phyloP scores from a whole-genome alignment of 148 eudicot genomes.

The Nepenthes mirabilis region DNA sequence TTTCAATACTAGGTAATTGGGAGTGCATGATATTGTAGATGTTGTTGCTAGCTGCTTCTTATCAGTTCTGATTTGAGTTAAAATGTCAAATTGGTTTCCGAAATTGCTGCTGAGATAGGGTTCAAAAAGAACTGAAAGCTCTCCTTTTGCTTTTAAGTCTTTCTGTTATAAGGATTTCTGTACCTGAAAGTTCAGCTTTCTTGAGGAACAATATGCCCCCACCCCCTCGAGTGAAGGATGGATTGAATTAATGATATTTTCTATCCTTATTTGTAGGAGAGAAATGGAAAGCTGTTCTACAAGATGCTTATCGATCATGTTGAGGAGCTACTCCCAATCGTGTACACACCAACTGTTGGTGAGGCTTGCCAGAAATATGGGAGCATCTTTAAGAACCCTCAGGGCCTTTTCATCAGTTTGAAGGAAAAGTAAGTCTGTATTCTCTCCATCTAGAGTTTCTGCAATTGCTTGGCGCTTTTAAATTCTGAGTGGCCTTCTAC shows the following conservation, averaged over 20 bases:
- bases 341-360: conserved; percentile 95
- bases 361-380: conserved; percentile 97
- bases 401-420: conserved; percentile 87
- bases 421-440: conserved; percentile 52
- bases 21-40: not conserved
- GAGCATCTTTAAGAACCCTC: conserved; percentile 68
- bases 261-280: conserved; percentile 40
- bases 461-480: conserved; percentile 1
- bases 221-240: no score
- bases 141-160: no score
- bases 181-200: no score
- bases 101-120: not conserved
- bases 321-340: conserved; percentile 87
- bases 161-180: no score
- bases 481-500: conserved; percentile 7
- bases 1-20: not conserved
- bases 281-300: conserved; percentile 69
- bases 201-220: no score
- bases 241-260: not conserved
- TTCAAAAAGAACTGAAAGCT: not conserved
- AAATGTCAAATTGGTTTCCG: no score
- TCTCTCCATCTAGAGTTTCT: not conserved
- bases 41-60: not conserved
- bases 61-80: no score
- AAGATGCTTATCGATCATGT: conserved; percentile 81